Conservation (phyloP, 1,284 basidiomycete genomes). For the Apiotrichum domesticum region DNA sequence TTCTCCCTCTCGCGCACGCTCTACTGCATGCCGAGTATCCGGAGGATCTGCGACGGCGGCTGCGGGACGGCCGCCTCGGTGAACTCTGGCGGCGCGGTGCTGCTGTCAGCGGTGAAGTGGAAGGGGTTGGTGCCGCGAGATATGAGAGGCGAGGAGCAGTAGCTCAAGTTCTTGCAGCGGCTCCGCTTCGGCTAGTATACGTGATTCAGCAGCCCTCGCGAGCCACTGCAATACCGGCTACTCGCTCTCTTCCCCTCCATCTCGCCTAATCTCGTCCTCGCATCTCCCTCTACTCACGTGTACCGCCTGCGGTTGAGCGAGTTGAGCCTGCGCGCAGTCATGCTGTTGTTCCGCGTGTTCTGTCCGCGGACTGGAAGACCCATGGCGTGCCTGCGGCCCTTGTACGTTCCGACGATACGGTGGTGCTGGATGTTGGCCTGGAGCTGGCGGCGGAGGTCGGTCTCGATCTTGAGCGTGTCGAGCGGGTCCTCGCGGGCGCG, state of each 20-base stretch:
- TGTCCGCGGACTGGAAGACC: conserved; percentile 54
- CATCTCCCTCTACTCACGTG: conserved; percentile 17
- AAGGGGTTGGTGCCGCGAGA: no score
- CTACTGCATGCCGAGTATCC: conserved; percentile 18
- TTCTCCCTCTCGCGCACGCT: neutral
- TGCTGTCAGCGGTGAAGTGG: neutral
- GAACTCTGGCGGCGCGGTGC: neutral
- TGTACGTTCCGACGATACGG: conserved; percentile 51
- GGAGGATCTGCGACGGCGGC: conserved; percentile 17
- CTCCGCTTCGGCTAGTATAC: neutral
- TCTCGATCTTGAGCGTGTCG: conserved; percentile 51
- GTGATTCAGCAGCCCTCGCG: no score
- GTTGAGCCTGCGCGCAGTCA: conserved; percentile 52
- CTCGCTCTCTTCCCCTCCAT: no score
- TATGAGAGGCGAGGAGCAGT: neutral
- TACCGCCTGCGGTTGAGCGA: conserved; percentile 38
- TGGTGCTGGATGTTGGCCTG: conserved; percentile 53
- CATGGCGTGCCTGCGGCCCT: conserved; percentile 51
- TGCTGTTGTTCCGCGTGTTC: conserved; percentile 51
- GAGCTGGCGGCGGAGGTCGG: conserved; percentile 50
- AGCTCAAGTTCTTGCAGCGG: no score
- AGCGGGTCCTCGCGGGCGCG: conserved; percentile 37
- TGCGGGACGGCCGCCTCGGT: conserved; percentile 10
- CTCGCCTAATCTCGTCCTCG: neutral
- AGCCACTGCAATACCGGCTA: no score